Percentiles rank a stretch among this genome's conserved stretches.
These are phyloP conservation scores for Cutaneotrichosporon sp. DNA, from an alignment of 1,284 basidiomycete genomes.

Conservation along the genomic window DNA sequence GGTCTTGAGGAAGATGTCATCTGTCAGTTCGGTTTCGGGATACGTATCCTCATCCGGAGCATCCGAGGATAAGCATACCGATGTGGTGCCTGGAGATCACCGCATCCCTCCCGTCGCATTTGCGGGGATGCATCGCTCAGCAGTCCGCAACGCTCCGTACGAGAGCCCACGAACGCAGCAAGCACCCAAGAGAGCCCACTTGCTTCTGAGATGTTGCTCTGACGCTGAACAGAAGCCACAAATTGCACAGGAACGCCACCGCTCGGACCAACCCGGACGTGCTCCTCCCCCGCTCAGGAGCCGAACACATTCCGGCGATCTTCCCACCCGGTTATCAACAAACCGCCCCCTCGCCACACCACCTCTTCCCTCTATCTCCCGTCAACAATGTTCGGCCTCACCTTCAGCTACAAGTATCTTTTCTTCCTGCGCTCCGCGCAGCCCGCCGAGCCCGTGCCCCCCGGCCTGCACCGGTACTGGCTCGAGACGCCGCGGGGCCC, in stretches of 20 bases:
- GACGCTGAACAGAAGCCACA: not conserved
- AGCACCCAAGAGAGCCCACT: no score
- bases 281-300: no score
- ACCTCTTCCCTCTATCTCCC: not conserved
- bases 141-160: no score
- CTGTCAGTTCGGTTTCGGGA: no score
- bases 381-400: conserved; percentile 9
- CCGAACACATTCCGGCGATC: not conserved
- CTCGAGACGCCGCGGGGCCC: conserved; percentile 9
- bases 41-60: no score
- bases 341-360: not conserved
- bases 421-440: conserved; percentile 11
- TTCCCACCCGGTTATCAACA: not conserved
- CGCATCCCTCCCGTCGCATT: no score
- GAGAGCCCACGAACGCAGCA: no score
- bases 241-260: not conserved
- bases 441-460: not conserved
- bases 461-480: conserved; percentile 15
- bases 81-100: no score
- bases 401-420: conserved; percentile 14
- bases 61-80: no score
- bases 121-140: no score
- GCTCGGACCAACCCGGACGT: not conserved
- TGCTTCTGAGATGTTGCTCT: no score
- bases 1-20: no score